A percentile compares a stretch with the other conserved stretches of the same genome.
Conservation (phyloP, 2,329 filamentous ascomycete species). For the Colletotrichum echinochloae region DNA sequence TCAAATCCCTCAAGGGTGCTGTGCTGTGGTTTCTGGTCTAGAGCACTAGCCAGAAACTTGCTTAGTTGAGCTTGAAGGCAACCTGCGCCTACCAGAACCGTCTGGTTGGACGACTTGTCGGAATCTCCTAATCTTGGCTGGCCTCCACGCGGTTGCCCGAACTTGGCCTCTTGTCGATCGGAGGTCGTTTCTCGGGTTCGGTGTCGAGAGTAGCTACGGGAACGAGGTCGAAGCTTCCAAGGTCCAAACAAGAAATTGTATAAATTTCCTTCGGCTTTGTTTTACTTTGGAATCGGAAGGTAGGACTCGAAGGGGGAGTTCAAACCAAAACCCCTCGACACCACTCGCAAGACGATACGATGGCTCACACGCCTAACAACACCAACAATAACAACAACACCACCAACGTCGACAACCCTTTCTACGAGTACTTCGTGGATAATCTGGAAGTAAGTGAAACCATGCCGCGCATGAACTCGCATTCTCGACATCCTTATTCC, state of each 20-base stretch:
- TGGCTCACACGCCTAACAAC: conserved; percentile 29
- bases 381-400: conserved; percentile 20
- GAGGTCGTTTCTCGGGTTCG: conserved; percentile 19
- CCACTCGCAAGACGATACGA: conserved; percentile 20
- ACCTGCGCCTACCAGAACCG: conserved; percentile 18
- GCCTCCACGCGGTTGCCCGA: conserved; percentile 24
- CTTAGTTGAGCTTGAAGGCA: conserved; percentile 5
- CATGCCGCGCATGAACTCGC: conserved; percentile 5
- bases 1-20: background rate
- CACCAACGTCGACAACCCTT: too few relatives aligned
- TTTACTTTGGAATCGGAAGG: conserved; percentile 5
- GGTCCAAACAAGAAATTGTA: conserved; percentile 12
- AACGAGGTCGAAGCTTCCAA: conserved; percentile 24
- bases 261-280: conserved; percentile 33
- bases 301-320: conserved; percentile 28
- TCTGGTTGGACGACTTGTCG: conserved; percentile 18
- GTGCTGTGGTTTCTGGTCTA: conserved; percentile 7
- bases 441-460: conserved; percentile 31
- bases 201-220: conserved; percentile 6
- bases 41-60: conserved; percentile 20
- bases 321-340: conserved; percentile 1
- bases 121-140: conserved; percentile 29
- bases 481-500: conserved; percentile 1
- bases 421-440: conserved; percentile 37
- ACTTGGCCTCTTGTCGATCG: conserved; percentile 24